phyloP scores from a whole-genome alignment of 441 rosid genomes.

The Arabidopsis hybrid region DNA sequence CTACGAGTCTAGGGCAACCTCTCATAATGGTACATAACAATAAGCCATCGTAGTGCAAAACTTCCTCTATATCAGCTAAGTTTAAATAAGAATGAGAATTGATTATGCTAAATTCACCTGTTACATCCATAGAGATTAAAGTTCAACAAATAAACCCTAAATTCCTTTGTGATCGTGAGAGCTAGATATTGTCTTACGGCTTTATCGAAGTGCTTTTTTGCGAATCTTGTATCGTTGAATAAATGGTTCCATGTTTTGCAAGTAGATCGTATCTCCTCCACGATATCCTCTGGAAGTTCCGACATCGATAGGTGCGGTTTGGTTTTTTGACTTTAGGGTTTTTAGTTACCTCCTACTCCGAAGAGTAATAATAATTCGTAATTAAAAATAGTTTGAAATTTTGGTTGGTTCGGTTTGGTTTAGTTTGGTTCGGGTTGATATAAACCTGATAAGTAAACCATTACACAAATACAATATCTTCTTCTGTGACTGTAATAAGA shows the following conservation, averaged over 20 bases:
- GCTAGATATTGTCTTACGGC: neutral
- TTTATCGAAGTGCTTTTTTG: neutral
- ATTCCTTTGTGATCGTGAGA: neutral
- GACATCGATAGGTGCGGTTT: neutral
- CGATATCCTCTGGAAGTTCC: neutral
- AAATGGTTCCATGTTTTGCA: neutral
- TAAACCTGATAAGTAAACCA: neutral
- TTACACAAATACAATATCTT: neutral
- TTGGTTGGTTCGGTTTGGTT: neutral
- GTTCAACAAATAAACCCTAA: neutral
- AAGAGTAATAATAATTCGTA: neutral
- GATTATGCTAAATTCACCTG: neutral
- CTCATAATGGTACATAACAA: neutral
- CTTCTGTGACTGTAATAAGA: neutral
- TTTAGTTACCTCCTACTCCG: neutral
- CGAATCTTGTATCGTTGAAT: neutral
- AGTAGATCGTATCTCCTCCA: neutral
- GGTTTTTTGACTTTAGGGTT: neutral
- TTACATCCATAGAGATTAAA: neutral
- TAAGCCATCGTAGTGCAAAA: neutral
- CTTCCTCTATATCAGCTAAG: neutral
- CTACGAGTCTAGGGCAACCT: too few relatives aligned
- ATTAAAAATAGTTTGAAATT: neutral
- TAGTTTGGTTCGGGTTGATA: neutral
- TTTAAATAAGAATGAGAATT: neutral